These are phyloP conservation scores for Microsporum ferrugineum DNA, from an alignment of 2,329 filamentous ascomycete genomes.

Conservation along the genomic window DNA sequence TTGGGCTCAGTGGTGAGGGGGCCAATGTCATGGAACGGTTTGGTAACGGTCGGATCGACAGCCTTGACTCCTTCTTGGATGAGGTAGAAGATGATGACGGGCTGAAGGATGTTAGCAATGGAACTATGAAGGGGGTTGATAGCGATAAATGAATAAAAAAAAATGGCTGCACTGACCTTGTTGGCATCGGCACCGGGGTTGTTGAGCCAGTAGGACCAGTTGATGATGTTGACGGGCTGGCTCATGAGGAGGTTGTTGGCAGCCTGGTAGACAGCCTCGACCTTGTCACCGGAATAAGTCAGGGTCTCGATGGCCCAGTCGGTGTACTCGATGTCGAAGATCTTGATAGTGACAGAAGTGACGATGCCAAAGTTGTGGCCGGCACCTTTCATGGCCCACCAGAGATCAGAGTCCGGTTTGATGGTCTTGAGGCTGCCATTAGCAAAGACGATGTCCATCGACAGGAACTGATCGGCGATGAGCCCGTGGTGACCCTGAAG, in stretches of 20 bases:
- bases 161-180: conserved; percentile 13
- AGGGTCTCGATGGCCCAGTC: conserved; percentile 34
- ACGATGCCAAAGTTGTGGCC: conserved; percentile 51
- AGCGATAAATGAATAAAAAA: neutral
- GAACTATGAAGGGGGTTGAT: neutral
- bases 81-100: conserved; percentile 24
- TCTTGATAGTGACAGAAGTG: conserved; percentile 37
- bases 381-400: conserved; percentile 47
- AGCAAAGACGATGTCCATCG: conserved; percentile 42
- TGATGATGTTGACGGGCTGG: conserved; percentile 37
- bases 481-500: conserved; percentile 45
- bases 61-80: conserved; percentile 26
- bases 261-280: conserved; percentile 38
- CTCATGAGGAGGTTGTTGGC: conserved; percentile 38
- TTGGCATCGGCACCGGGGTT: conserved; percentile 18
- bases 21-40: conserved; percentile 35
- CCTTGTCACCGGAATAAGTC: conserved; percentile 39
- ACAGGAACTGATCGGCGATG: conserved; percentile 43
- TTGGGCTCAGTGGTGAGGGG: conserved; percentile 26
- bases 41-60: conserved; percentile 33
- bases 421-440: conserved; percentile 36
- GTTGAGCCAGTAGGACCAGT: conserved; percentile 35
- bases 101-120: conserved; percentile 10
- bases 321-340: conserved; percentile 33
- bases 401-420: conserved; percentile 39